These are phyloP conservation scores for Yarrowia divulgata DNA, from an alignment of 805 yeast species.

Conservation along the genomic window DNA sequence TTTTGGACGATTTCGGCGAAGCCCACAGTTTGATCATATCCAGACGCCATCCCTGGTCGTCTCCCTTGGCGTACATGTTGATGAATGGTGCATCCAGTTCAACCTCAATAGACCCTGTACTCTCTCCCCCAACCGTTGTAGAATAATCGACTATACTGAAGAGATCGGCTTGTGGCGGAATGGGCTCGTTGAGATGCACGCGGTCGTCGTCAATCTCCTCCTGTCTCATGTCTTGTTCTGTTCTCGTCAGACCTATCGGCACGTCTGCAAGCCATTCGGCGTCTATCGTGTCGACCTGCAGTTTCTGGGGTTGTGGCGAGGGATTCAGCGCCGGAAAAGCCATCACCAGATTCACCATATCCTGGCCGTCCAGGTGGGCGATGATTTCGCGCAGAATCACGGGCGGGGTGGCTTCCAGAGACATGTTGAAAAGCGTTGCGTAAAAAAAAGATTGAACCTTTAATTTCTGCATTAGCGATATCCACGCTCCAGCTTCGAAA, in stretches of 20 bases:
- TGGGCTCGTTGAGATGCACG: constrained; percentile 14
- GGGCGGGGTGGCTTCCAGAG: constrained; percentile 17
- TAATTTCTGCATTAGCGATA: constrained; percentile 1
- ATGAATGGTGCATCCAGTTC: constrained; percentile 17
- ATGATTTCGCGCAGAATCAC: constrained; percentile 21
- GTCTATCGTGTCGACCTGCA: background rate
- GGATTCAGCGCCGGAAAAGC: constrained; percentile 21
- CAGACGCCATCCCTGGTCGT: constrained; percentile 3
- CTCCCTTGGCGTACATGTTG: constrained; percentile 23
- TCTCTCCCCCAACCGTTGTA: constrained; percentile 9
- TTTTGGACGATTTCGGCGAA: background rate
- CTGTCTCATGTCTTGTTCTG: constrained; percentile 7
- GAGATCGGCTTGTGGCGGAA: background rate
- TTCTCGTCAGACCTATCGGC: background rate
- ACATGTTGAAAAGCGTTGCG: background rate
- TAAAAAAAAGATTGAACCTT: background rate
- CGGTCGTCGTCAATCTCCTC: constrained; percentile 8
- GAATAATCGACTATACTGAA: constrained; percentile 18
- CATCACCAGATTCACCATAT: constrained; percentile 28
- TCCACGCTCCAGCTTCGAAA: background rate
- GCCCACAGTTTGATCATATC: constrained; percentile 3
- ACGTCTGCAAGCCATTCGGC: constrained; percentile 11
- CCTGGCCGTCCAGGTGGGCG: constrained; percentile 12
- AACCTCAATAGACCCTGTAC: constrained; percentile 5
- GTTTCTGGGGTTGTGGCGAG: background rate